phyloP scores from a whole-genome alignment of 768 basidiomycete species.

The Boletellus ananas region DNA sequence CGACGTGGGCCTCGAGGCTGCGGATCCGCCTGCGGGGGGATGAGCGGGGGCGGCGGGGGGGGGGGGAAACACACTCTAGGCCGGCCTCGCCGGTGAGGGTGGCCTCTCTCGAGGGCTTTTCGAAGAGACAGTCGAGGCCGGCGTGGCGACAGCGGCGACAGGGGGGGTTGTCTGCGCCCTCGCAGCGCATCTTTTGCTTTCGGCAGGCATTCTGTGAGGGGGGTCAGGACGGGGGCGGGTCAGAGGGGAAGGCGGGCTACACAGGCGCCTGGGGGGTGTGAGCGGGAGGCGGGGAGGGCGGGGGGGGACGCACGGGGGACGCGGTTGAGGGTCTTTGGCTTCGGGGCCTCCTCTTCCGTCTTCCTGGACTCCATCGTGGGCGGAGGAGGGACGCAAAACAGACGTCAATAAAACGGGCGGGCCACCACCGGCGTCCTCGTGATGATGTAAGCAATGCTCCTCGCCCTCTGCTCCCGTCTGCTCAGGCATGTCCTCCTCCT shows the following conservation, averaged over 20 bases:
- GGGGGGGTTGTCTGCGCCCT: constrained; percentile 95
- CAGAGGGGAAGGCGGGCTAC: constrained; percentile 40
- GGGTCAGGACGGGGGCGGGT: constrained; percentile 16
- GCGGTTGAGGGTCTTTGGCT: constrained; percentile 77
- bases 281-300: constrained; percentile 6
- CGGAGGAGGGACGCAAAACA: constrained; percentile 14
- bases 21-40: constrained; percentile 70
- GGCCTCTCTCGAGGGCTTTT: constrained; percentile 87
- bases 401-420: constrained; percentile 15
- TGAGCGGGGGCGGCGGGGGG: constrained; percentile 2
- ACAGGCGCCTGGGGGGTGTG: constrained; percentile 60
- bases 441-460: constrained; percentile 38
- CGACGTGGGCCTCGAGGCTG: constrained; percentile 81
- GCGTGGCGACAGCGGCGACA: constrained; percentile 90
- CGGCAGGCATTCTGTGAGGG: constrained; percentile 80
- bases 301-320: constrained; percentile 66
- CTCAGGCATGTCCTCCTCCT: constrained; percentile 37
- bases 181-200: constrained; percentile 97
- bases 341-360: constrained; percentile 32
- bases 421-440: background rate
- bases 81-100: constrained; percentile 87
- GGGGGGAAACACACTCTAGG: constrained; percentile 60
- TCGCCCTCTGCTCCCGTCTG: constrained; percentile 46
- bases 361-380: constrained; percentile 32
- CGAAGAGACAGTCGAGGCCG: constrained; percentile 89